A percentile compares a stretch with the other conserved stretches of the same genome.
Conservation (phyloP, 352 stramenopile species). For the Phytophthora vignae region DNA sequence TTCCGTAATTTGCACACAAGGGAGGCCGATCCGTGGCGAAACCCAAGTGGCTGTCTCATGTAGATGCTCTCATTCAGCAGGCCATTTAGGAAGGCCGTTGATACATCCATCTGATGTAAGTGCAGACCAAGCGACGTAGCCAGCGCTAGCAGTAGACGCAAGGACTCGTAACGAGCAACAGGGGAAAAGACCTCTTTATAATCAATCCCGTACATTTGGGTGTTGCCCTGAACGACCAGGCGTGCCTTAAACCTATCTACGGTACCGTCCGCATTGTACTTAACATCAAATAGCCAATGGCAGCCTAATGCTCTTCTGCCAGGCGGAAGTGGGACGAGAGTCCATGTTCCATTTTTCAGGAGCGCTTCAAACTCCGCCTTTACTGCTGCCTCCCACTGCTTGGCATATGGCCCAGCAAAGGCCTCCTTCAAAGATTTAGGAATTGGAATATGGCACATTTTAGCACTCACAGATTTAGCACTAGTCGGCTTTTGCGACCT, state of each 20-base stretch:
- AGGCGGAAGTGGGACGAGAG: not conserved
- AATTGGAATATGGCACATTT: not conserved
- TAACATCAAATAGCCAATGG: slow-evolving; percentile 20
- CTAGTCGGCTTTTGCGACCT: not conserved
- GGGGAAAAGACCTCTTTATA: slow-evolving; percentile 12
- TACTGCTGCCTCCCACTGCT: not conserved
- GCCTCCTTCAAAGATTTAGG: not conserved
- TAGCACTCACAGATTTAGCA: too few relatives aligned
- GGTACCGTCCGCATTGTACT: slow-evolving; percentile 1
- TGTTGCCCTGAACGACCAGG: not conserved
- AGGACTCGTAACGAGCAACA: slow-evolving; percentile 11
- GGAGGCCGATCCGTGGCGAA: not conserved
- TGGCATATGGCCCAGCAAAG: not conserved
- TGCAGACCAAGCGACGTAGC: not conserved
- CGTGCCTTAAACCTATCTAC: not conserved
- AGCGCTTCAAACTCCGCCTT: not conserved
- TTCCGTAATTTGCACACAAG: slow-evolving; percentile 19
- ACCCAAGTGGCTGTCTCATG: slow-evolving; percentile 15
- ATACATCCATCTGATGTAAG: not conserved
- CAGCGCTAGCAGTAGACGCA: slow-evolving; percentile 1
- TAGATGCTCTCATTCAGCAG: slow-evolving; percentile 13
- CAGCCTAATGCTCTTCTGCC: slow-evolving; percentile 5
- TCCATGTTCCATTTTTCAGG: not conserved
- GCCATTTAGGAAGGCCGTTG: slow-evolving; percentile 18
- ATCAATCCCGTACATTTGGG: slow-evolving; percentile 20